Base-by-base conservation (phyloP, 257 asterid species). In the Leptodermis oblonga region DNA sequence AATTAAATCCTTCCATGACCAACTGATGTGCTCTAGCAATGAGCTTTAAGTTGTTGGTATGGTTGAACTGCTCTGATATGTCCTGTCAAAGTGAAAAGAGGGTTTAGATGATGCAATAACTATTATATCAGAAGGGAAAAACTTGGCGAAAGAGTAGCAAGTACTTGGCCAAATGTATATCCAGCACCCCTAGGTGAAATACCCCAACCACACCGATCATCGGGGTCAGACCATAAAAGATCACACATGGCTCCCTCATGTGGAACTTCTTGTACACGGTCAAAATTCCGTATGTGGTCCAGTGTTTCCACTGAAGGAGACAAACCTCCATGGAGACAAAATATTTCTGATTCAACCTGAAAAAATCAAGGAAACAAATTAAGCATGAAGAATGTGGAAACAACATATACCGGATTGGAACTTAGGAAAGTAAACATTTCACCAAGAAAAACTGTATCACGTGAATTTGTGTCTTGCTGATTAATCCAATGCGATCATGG, bases 101-200 rank as follows among this genome's bases (percentile, higher is more conserved):
- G n/a, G 58, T 68, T 55, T 42, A 61, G 55, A 48, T 33, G 0
- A 15, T 20, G 41, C 17, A 36, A 25, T 30, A 15, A 28, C 15
- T 4, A 30, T 43, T 60, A 55, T 7, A 39, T 25, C 43, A 17
- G 62, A 60, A 64, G 11, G 25, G 67, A 67, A 36, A 67, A 45
- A 65, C 41, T 20, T 17, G 65, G 67, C n/a, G 49, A 37, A 58
- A 30, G 39, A 58, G 41, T 68, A 74, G 56, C 70, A 60, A 54
- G 62, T 86, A 89, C 96, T 76, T 87, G 95, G 82, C 95, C 96
- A 71, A 89, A 89, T 62, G 90, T 89, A 79, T 87, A 89, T 73
- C 96, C 96, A 76, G 95, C 96, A 56, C 96, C 96, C 79, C 96
- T 78, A 13, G 96, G 95, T 68, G 96, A 89, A 72, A 87, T 86